Evolutionary conservation across 164 flowering plant species (phyloP).

Genomic region (Tetracentron sinense): DNA sequence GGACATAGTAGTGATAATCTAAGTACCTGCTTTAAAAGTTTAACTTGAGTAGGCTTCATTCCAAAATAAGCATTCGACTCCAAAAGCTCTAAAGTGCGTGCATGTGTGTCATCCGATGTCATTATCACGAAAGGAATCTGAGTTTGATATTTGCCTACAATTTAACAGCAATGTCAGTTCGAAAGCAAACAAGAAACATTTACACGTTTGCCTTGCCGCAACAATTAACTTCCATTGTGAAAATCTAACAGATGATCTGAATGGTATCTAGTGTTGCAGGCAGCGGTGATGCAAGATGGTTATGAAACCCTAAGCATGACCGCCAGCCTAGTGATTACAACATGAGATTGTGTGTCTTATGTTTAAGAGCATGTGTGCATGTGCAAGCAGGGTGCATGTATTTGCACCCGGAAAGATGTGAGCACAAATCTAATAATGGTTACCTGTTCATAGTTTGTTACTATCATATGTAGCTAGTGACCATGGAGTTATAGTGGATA

Average conservation of each 20-base stretch:
- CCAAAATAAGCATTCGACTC: conserved; percentile 90
- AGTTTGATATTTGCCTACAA: conserved; percentile 45
- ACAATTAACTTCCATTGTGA: neutral
- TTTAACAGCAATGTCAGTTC: conserved; percentile 4
- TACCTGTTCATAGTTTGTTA: no score
- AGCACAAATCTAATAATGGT: no score
- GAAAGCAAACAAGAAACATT: conserved; percentile 5
- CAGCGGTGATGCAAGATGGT: neutral
- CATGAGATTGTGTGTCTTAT: no score
- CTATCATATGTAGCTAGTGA: no score
- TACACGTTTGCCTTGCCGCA: no score
- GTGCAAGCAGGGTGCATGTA: no score
- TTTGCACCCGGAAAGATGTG: no score
- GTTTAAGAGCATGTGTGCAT: no score
- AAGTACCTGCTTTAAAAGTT: conserved; percentile 87
- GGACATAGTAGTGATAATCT: neutral
- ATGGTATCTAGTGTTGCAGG: neutral
- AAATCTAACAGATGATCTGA: neutral
- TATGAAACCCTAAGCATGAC: no score
- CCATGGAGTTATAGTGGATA: no score
- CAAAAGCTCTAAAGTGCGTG: conserved; percentile 61
- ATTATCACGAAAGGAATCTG: conserved; percentile 86
- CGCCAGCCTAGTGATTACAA: no score
- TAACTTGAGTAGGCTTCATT: conserved; percentile 80
- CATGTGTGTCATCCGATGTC: conserved; percentile 98